phyloP scores from a whole-genome alignment of 805 yeast species.

The Zygosaccharomyces pseudorouxii region DNA sequence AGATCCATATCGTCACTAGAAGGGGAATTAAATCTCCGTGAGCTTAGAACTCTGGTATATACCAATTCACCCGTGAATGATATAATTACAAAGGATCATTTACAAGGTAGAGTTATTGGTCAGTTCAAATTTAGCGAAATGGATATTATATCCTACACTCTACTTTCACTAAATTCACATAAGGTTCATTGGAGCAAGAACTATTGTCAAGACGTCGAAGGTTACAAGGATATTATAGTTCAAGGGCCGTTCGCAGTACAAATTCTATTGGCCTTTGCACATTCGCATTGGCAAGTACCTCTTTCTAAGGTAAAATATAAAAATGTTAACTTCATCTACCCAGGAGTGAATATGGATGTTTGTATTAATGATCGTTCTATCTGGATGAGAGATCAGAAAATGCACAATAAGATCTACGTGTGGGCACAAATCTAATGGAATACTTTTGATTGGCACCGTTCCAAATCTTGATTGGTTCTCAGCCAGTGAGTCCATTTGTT shows the following conservation, averaged over 20 bases:
- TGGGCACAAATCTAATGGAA: constrained; percentile 1
- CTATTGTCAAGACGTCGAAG: constrained; percentile 53
- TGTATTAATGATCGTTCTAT: constrained; percentile 14
- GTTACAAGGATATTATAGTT: constrained; percentile 55
- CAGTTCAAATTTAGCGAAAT: constrained; percentile 37
- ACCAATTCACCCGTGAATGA: constrained; percentile 38
- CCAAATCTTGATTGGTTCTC: constrained; percentile 35
- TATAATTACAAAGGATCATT: background rate
- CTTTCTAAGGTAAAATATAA: constrained; percentile 39
- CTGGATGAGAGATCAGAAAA: constrained; percentile 11
- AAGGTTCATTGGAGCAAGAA: constrained; percentile 66
- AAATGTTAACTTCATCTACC: constrained; percentile 42
- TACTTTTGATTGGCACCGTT: background rate
- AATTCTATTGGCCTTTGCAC: constrained; percentile 51
- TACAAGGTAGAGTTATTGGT: background rate
- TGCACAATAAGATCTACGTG: constrained; percentile 5
- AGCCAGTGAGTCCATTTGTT: constrained; percentile 47
- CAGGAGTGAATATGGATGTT: constrained; percentile 29
- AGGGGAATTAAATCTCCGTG: constrained; percentile 39
- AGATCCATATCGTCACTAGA: constrained; percentile 40
- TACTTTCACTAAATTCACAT: constrained; percentile 79
- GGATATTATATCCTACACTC: constrained; percentile 55
- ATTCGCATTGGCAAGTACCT: constrained; percentile 15
- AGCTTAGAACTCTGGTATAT: constrained; percentile 58
- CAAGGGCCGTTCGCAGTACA: constrained; percentile 82